Percentiles rank a stretch among this genome's conserved stretches.
These are phyloP conservation scores for Pyricularia grisea DNA, from an alignment of 2,329 filamentous ascomycete species.

Conservation along the genomic window DNA sequence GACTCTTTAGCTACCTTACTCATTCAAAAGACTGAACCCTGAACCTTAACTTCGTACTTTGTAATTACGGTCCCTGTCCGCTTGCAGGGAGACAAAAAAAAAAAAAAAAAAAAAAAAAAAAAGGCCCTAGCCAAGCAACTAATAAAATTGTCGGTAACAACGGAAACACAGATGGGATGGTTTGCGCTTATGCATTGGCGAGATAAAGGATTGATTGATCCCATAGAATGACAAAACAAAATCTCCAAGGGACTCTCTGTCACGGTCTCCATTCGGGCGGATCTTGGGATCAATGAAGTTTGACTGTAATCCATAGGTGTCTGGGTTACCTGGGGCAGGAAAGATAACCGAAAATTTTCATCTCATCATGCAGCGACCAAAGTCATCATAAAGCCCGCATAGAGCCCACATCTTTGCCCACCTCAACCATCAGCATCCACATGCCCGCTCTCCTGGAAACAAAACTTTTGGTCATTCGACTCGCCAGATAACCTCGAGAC, in stretches of 20 bases:
- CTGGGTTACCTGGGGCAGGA: neutral
- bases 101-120: neutral
- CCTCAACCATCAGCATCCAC: neutral
- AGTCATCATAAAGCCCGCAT: neutral
- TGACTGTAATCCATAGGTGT: neutral
- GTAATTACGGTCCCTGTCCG: neutral
- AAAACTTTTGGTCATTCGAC: neutral
- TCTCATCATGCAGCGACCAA: neutral
- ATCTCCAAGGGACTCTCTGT: too few relatives aligned
- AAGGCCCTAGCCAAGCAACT: neutral
- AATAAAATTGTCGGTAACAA: neutral
- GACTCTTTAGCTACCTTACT: too few relatives aligned
- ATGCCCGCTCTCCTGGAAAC: neutral
- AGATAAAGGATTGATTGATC: neutral
- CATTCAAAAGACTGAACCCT: too few relatives aligned
- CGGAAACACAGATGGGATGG: neutral
- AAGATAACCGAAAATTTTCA: neutral
- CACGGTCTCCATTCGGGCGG: neutral
- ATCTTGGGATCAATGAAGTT: neutral
- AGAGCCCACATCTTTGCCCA: neutral
- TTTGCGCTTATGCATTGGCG: neutral
- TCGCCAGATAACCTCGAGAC: neutral
- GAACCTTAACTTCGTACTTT: too few relatives aligned
- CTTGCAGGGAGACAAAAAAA: neutral
- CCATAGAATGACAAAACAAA: neutral